phyloP scores from a whole-genome alignment of 2,329 filamentous ascomycete genomes.

The Botrytis sinoallii region DNA sequence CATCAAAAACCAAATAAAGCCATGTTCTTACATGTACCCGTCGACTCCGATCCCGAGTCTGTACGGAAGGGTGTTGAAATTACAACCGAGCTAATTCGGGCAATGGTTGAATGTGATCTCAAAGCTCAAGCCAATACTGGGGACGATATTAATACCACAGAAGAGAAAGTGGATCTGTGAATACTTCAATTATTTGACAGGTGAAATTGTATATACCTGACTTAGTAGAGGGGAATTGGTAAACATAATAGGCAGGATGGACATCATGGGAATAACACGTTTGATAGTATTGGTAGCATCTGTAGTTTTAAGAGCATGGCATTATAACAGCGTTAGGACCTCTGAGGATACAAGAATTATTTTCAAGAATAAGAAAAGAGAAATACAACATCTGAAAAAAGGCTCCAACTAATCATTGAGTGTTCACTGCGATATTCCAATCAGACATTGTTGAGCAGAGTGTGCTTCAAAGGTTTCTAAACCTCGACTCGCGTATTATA shows the following conservation, averaged over 20 bases:
- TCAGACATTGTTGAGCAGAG: background rate
- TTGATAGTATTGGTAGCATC: background rate
- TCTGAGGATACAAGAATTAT: background rate
- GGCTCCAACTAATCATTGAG: background rate
- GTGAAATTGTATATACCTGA: background rate
- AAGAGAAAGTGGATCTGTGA: background rate
- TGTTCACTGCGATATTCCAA: background rate
- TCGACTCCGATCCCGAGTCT: conserved; percentile 49
- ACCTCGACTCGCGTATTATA: background rate
- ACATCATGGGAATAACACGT: background rate
- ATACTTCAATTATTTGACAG: background rate
- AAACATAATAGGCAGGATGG: background rate
- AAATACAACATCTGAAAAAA: background rate
- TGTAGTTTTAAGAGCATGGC: background rate
- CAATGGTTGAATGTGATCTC: conserved; percentile 48
- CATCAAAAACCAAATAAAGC: conserved; percentile 49
- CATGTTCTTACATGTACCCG: conserved; percentile 71
- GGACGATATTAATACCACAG: background rate
- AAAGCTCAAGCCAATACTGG: background rate
- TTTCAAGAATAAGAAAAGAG: no score
- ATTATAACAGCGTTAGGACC: background rate
- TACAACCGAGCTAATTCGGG: conserved; percentile 52
- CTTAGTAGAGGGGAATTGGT: no score
- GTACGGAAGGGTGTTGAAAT: conserved; percentile 51
- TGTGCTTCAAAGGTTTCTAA: no score